A percentile compares a stretch with the other conserved stretches of the same genome.
These are phyloP conservation scores for Linderniella brevidens DNA, from an alignment of 257 asterid species.

Conservation along the genomic window DNA sequence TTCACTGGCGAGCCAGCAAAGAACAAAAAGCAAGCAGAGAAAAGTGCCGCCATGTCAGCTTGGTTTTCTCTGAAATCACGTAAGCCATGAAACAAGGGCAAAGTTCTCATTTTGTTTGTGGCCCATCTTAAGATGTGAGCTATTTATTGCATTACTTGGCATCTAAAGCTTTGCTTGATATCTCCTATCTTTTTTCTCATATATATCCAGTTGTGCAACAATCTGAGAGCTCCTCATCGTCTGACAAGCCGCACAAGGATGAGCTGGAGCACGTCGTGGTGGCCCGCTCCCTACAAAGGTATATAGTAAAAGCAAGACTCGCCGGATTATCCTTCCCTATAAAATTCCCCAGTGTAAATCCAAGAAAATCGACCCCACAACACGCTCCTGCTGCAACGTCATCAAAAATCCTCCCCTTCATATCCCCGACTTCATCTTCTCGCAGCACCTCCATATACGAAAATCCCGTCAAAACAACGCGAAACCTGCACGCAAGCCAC, in stretches of 20 bases:
- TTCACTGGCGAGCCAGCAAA: slow-evolving; percentile 71
- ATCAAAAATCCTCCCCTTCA: slow-evolving; percentile 84
- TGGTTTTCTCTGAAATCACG: slow-evolving; percentile 67
- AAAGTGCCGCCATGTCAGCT: slow-evolving; percentile 78
- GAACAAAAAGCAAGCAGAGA: slow-evolving; percentile 81
- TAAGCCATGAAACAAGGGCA: slow-evolving; percentile 21
- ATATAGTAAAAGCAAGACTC: slow-evolving; percentile 43
- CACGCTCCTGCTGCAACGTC: slow-evolving; percentile 49
- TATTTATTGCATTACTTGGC: neutral
- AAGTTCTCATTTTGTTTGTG: neutral
- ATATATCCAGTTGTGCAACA: slow-evolving; percentile 57
- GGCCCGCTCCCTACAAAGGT: slow-evolving; percentile 80
- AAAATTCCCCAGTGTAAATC: slow-evolving; percentile 44
- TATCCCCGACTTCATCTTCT: slow-evolving; percentile 46
- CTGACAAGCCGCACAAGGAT: slow-evolving; percentile 34
- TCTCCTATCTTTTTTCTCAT: slow-evolving; percentile 8
- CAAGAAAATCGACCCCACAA: slow-evolving; percentile 37
- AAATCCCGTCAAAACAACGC: slow-evolving; percentile 22
- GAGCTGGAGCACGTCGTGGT: slow-evolving; percentile 92
- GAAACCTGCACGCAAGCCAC: slow-evolving; percentile 20
- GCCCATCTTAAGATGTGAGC: neutral
- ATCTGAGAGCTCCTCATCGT: slow-evolving; percentile 45
- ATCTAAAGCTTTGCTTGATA: neutral
- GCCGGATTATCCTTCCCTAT: slow-evolving; percentile 56
- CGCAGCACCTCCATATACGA: slow-evolving; percentile 33